A percentile compares a stretch with the other conserved stretches of the same genome.
These are phyloP conservation scores for Vaccinium macrocarpon DNA, from an alignment of 148 eudicot genomes.

Conservation along the genomic window DNA sequence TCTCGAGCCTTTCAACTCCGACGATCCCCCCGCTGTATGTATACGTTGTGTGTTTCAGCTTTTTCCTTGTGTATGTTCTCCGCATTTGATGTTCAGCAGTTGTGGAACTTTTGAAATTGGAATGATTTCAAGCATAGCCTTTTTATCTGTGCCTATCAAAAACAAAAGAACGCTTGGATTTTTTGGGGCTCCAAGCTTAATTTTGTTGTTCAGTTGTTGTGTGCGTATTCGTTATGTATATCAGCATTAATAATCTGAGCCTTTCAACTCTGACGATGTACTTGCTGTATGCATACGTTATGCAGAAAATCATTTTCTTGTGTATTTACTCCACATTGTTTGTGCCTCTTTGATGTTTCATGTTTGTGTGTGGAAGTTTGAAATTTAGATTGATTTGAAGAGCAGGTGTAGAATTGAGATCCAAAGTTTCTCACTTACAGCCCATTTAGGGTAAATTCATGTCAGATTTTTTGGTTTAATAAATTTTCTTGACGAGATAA, in stretches of 20 bases:
- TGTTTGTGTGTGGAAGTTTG: neutral
- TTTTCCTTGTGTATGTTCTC: no score
- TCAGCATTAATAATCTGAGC: constrained; percentile 23
- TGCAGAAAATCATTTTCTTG: neutral
- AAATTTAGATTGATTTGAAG: neutral
- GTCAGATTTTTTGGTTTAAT: no score
- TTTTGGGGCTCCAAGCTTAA: no score
- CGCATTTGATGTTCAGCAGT: neutral
- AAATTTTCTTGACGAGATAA: neutral
- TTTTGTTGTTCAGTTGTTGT: no score
- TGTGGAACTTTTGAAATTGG: neutral
- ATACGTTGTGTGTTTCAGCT: neutral
- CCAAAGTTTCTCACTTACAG: neutral
- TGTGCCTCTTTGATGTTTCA: neutral
- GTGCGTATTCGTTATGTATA: no score
- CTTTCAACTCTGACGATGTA: constrained; percentile 52
- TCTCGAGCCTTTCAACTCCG: constrained; percentile 54
- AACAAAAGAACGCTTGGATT: no score
- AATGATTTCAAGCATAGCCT: neutral
- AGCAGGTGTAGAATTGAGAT: neutral
- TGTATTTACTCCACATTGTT: neutral
- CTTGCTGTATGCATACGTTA: constrained; percentile 39
- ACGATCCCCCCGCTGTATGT: constrained; percentile 65
- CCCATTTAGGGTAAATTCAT: neutral
- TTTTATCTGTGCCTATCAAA: no score